A percentile compares a stretch with the other conserved stretches of the same genome.
Conservation (phyloP, 2,329 filamentous ascomycete genomes). For the Westerdykella aurantiaca region DNA sequence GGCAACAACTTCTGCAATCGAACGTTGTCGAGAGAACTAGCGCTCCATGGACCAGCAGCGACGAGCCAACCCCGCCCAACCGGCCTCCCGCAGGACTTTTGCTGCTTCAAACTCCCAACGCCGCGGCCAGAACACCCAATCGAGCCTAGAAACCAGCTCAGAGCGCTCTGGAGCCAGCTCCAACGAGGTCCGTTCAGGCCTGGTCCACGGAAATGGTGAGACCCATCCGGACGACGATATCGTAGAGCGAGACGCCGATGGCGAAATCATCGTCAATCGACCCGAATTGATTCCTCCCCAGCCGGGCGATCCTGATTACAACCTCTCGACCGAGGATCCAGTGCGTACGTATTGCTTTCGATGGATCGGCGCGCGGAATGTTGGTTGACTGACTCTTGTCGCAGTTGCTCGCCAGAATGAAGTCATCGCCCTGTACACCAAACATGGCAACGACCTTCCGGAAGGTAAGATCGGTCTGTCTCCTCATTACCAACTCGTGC, state of each 20-base stretch:
- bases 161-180: too few species aligned
- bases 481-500: too few species aligned
- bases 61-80: not conserved
- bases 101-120: constrained; percentile 2
- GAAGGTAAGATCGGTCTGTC: not conserved
- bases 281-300: constrained; percentile 34
- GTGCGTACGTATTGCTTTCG: not conserved
- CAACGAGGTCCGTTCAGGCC: too few species aligned
- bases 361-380: not conserved
- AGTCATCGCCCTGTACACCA: not conserved
- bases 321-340: constrained; percentile 4
- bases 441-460: not conserved
- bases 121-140: not conserved
- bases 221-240: constrained; percentile 33
- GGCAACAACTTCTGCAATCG: too few species aligned
- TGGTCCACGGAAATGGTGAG: too few species aligned
- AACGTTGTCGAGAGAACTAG: too few species aligned
- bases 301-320: constrained; percentile 21
- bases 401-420: not conserved
- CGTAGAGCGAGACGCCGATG: constrained; percentile 46
- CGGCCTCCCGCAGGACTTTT: not conserved
- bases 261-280: constrained; percentile 39
- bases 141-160: too few species aligned
- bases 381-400: not conserved
- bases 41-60: not conserved